Evolutionary conservation across 2,329 filamentous ascomycete genomes (phyloP), one percentile per base, ranked within the genome.

Genomic region (Sporothrix euskadiensis): DNA sequence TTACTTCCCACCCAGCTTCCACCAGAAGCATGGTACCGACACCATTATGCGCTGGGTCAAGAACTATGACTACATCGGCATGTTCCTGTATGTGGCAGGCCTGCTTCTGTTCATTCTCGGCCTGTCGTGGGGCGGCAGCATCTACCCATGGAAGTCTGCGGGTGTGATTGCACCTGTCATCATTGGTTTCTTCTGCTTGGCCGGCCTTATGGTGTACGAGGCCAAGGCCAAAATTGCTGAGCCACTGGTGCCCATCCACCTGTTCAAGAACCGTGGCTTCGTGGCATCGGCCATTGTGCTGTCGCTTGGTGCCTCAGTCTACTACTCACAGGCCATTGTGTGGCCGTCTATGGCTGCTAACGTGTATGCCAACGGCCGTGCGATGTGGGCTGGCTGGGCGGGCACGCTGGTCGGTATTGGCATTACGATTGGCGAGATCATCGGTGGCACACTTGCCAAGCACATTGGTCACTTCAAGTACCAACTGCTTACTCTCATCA

Each of bases 101-200:
- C 78, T 86, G 75, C 81, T 85, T 30, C 66, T 85, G 0, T 85
- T 87, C 76, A 77, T 86, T 74, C 81, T 85, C 30, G 85, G 84
- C 4, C 78, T 87, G 73, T 84, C 84, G 76, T 87, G 85, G 85
- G 85, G 85, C 32, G 77, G 79, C 16, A 65, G 71, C 19, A 72
- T 75, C 22, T 78, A 79, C 68, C 74, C 78, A 0, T 78, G 85
- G 85, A 71, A 84, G 82, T 78, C 82, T 80, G 80, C 83, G 80
- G 78, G 65, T 76, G 73, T 59, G 22, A 68, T 74, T 32, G 70
- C 68, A 22, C 47, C 71, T 26, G 71, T 76, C 12, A 39, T 77
- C 16, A 19, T 73, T 39, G 78, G 78, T 9, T 70, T 75, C 35
- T 71, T 73, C 2, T 70, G 73, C 1, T 59, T 79, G 10, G 73